Base-by-base conservation (phyloP, 441 rosid species). In the Melastoma candidum region DNA sequence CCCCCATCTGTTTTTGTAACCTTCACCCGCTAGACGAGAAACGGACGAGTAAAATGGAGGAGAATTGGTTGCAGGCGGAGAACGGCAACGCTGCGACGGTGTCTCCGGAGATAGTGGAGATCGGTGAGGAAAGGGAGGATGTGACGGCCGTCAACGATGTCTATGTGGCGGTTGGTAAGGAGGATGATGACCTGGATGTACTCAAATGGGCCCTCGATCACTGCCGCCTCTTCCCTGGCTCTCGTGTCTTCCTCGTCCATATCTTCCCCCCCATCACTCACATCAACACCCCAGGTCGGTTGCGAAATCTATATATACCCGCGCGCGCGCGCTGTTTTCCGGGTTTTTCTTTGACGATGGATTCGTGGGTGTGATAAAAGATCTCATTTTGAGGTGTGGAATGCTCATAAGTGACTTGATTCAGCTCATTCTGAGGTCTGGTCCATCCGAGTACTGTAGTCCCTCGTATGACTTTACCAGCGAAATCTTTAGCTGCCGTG, bases 101-200 rank as follows among this genome's bases (percentile, higher is more conserved):
- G 72, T 80, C 83, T 2, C 66, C 85, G 0, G 90, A 83, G 22
- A 81, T 83, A 39, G 87, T 78, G 51, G 90, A 83, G 78, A 70
- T 83, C 3, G 82, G 70, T 41, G 83, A 78, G 25, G 84, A 66
- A 56, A 12, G 66, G 60, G 14, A 44, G 10, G 47, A 46, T 12
- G 59, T 69, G 68, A 69, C 46, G 7, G 8, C 41, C 6, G 41
- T 9, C 9, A 22, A 13, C 55, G 87, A 83, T 69, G 74, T 83
- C 53, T 83, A 80, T 59, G 81, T 83, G 41, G 84, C 79, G 49
- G 84, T 80, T 32, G 92, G 87, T 11, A 81, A 69, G 69, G 78
- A 83, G 22, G 22, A 0, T 17, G 22, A 17, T 60, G 87, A 83
- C 57, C 12, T 70, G 27, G 65, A 69, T 55, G 22, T 36, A 1